Evolutionary conservation across 2,329 filamentous ascomycete genomes (phyloP), one percentile per base, ranked within the genome.

Genomic region (Alternaria burnsii): DNA sequence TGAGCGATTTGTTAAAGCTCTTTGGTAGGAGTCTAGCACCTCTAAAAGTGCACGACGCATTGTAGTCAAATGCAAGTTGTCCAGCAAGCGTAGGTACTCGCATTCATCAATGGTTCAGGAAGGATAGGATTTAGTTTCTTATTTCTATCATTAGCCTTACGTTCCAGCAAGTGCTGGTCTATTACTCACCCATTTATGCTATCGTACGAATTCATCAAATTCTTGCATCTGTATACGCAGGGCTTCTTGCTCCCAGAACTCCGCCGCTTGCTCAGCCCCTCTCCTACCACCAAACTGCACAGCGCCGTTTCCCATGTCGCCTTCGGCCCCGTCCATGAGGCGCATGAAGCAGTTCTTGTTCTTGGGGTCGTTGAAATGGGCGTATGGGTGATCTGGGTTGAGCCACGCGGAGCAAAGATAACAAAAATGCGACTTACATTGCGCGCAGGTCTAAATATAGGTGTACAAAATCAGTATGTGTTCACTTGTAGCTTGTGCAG

Each of bases 361-460:
- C 16, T 86, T 83, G 52, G 82, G 79, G 28, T 87, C 84, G 74
- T 97, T 97, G 82, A 94, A 99, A 77, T 99, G 95, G 55, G 85
- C 81, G 74, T 98, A 98, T 1, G 94, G 94, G 69, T 97, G 95
- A 18, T 82, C 83, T 0, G 91, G 87, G 57, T 90, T 86, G 42
- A 99, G 84, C 91, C 92, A 98, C n/a, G 89, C 86, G 0, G 91
- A 90, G 75, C 95, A 98, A 1, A 98, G 85, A 70, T 98, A 98
- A 81, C 95, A 99, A 76, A 97, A 98, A 78, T 98, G 94, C 2
- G 92, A 91, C 52, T 90, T 85, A 82, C 95, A 99, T 65, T 92
- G 89, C 77, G 90, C 92, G 80, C 94, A 97, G 51, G 90, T 91
- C 24, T 26, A 26, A 93, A 57, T 52, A 34, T 57, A 36, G 12